These are phyloP conservation scores for Cryptococcus neoformans DNA, from an alignment of 1,284 basidiomycete genomes.

Conservation along the genomic window DNA sequence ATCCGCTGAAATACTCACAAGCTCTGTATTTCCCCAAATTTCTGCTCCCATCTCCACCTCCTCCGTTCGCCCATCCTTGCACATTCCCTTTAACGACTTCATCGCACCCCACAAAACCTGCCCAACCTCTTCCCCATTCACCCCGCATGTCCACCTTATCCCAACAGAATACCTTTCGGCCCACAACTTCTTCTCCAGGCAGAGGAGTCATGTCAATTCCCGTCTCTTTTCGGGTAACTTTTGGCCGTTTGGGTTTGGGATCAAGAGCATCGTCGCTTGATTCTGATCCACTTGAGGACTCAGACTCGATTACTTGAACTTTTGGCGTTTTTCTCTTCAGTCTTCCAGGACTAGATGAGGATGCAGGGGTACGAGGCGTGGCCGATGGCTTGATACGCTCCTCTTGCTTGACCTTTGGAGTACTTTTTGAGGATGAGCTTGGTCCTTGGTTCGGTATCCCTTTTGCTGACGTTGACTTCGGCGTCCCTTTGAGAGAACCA, in stretches of 20 bases:
- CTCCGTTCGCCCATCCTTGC: slow-evolving; percentile 29
- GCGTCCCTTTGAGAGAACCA: background rate
- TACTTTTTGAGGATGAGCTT: background rate
- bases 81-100: slow-evolving; percentile 30
- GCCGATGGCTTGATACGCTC: background rate
- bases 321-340: slow-evolving; percentile 10
- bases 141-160: slow-evolving; percentile 33
- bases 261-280: slow-evolving; percentile 21
- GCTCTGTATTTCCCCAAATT: slow-evolving; percentile 29
- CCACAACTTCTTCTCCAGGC: slow-evolving; percentile 16
- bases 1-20: slow-evolving; percentile 22
- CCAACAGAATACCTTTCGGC: slow-evolving; percentile 27
- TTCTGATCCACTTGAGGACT: slow-evolving; percentile 9
- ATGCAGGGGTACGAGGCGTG: slow-evolving; percentile 3
- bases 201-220: slow-evolving; percentile 8
- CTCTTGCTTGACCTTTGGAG: background rate
- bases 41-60: slow-evolving; percentile 11
- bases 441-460: background rate
- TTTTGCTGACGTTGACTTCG: background rate
- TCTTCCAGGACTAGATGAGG: slow-evolving; percentile 1
- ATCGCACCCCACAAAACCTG: slow-evolving; percentile 35
- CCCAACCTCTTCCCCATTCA: slow-evolving; percentile 40
- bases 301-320: slow-evolving; percentile 12
- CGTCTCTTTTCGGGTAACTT: slow-evolving; percentile 2
- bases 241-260: slow-evolving; percentile 12